A percentile compares a stretch with the other conserved stretches of the same genome.
Evolutionary conservation across 345 rosid species (phyloP).

Genomic region (Nasturtium officinale): DNA sequence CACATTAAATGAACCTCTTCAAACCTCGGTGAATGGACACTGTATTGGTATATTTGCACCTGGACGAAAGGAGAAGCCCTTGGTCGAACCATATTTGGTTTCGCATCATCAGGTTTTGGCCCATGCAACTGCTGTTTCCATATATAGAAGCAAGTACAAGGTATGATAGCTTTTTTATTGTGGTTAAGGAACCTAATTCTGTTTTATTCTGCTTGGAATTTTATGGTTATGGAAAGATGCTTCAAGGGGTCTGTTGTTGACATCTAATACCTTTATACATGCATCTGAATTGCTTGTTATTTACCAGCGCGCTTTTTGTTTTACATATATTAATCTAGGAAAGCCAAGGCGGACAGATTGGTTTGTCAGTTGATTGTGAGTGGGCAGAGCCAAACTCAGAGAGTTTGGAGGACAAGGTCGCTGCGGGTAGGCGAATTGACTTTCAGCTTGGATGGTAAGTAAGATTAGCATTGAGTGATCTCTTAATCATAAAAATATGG

Average conservation of each 20-base stretch:
- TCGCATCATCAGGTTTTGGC: conserved; percentile 82
- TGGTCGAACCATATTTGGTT: conserved; percentile 73
- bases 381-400: conserved; percentile 82
- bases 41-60: conserved; percentile 67
- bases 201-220: background rate
- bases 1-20: conserved; percentile 79
- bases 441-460: conserved; percentile 88
- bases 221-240: background rate
- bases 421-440: conserved; percentile 77
- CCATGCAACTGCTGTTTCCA: conserved; percentile 75
- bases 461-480: background rate
- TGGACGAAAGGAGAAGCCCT: conserved; percentile 63
- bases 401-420: conserved; percentile 55
- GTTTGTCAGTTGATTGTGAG: conserved; percentile 64
- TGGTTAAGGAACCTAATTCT: conserved; percentile 5
- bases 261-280: conserved; percentile 3
- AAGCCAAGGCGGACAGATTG: conserved; percentile 79
- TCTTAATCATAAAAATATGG: background rate
- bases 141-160: conserved; percentile 70
- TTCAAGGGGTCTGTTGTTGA: conserved; percentile 3
- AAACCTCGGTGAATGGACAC: conserved; percentile 62
- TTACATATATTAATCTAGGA: conserved; percentile 48
- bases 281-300: background rate
- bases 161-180: conserved; percentile 38
- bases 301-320: conserved; percentile 1